Evolutionary conservation across 805 yeast species (phyloP), one percentile per base, ranked within the genome.

Genomic region (Yarrowia divulgata): DNA sequence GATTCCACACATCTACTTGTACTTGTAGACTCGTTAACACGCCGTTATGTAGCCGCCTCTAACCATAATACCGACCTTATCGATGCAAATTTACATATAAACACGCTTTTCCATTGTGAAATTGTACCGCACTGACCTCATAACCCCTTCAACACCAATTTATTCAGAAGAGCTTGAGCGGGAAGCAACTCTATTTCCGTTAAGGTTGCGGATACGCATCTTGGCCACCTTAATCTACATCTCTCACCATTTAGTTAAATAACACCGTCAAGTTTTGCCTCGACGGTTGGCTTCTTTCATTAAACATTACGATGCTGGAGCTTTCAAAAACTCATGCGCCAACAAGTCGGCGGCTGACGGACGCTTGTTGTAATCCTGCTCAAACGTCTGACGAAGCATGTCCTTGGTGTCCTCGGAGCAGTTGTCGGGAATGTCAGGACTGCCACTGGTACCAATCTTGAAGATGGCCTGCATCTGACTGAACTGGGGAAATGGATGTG

Each of bases 381-480:
- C 91, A 76, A 95, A 91, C 0, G 97, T 85, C 76, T 84, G 79
- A 8, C 74, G 73, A 71, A 93, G 77, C 73, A 95, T 93, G 40
- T 85, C 88, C 72, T 81, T 83, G 3, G 93, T 93, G 43, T 85
- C 90, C 6, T 81, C 81, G 0, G 95, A 86, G 54, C 90, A 85
- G 3, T 73, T 73, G 10, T 84, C 82, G 0, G 98, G 98, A 8
- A 91, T 83, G 55, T 85, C 88, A 0, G 99, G 99, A 0, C 89
- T 85, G 19, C 75, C 73, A 73, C 89, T 88, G 0, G 95, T 90
- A 1, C 99, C 99, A 68, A 95, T 90, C 77, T 90, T 89, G 84
- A 93, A 95, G 46, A 95, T 89, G 10, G 98, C 98, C 79, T 95
- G 99, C 97, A 93, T 92, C 77, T 93, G 98, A 64, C 93, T 88